phyloP scores from a whole-genome alignment of 257 asterid species.

The Solanum ossicruentum region DNA sequence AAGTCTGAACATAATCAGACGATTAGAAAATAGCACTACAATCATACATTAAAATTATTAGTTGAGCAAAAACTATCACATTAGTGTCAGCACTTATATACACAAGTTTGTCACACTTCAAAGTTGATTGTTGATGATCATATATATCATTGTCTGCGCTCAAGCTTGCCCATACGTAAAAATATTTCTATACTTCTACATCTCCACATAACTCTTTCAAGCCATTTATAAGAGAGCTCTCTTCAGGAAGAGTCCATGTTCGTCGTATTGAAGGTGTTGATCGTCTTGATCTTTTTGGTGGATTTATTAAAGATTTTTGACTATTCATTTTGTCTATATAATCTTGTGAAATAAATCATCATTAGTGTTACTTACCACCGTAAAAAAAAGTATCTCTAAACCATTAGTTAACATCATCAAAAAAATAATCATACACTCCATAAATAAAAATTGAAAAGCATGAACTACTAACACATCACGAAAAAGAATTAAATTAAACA shows the following conservation, averaged over 20 bases:
- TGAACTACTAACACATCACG: not conserved
- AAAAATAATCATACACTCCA: too few relatives aligned
- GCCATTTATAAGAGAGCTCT: too few relatives aligned
- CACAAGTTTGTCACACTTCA: not conserved
- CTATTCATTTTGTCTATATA: not conserved
- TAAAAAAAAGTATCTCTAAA: not conserved
- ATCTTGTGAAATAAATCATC: not conserved
- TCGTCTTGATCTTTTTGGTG: not conserved
- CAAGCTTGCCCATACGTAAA: not conserved
- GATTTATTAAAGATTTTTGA: not conserved
- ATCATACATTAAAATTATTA: too few relatives aligned
- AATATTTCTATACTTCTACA: too few relatives aligned
- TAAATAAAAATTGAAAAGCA: too few relatives aligned
- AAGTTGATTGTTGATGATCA: not conserved
- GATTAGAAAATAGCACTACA: not conserved
- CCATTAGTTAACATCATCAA: too few relatives aligned
- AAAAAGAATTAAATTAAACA: too few relatives aligned
- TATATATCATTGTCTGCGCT: not conserved
- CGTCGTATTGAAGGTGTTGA: not conserved
- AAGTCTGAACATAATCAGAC: too few relatives aligned
- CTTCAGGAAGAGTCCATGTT: not conserved
- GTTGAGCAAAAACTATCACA: too few relatives aligned
- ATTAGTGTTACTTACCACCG: not conserved
- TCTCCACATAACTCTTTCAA: not conserved
- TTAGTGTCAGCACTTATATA: not conserved